phyloP scores from a whole-genome alignment of 768 basidiomycete species.

The Lepiota brunneoincarnata region DNA sequence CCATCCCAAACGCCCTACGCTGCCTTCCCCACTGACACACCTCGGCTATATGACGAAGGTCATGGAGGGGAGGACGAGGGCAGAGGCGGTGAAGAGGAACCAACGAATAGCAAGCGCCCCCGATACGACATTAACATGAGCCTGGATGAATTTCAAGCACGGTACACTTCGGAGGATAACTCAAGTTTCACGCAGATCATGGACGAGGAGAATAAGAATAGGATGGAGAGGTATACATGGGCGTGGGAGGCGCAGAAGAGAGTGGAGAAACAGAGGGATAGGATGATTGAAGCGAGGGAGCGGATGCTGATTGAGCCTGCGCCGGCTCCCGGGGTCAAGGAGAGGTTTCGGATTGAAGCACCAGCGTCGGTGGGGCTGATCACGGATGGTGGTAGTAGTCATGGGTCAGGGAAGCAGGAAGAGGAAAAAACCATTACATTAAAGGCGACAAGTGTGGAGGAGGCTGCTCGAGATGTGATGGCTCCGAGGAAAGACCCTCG shows the following conservation, averaged over 20 bases:
- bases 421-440: constrained; percentile 22
- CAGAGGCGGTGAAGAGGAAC: too few relatives aligned
- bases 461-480: constrained; percentile 57
- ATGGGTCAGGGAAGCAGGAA: constrained; percentile 21
- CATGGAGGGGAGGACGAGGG: constrained; percentile 17
- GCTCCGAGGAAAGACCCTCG: constrained; percentile 75
- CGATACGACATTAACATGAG: constrained; percentile 61
- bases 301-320: constrained; percentile 71
- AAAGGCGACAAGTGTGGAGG: constrained; percentile 22
- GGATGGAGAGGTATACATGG: constrained; percentile 85
- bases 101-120: constrained; percentile 51
- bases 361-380: constrained; percentile 57
- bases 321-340: constrained; percentile 52
- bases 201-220: constrained; percentile 80
- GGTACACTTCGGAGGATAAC: constrained; percentile 96
- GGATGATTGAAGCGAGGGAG: constrained; percentile 67
- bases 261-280: constrained; percentile 66
- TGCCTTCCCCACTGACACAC: constrained; percentile 61
- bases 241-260: constrained; percentile 90
- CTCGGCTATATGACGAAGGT: constrained; percentile 36
- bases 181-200: constrained; percentile 93
- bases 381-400: constrained; percentile 27
- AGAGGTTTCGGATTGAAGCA: constrained; percentile 62
- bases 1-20: constrained; percentile 70
- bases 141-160: constrained; percentile 85